Base-by-base conservation (phyloP, 2,329 filamentous ascomycete species). In the Paecilomyces variotii region DNA sequence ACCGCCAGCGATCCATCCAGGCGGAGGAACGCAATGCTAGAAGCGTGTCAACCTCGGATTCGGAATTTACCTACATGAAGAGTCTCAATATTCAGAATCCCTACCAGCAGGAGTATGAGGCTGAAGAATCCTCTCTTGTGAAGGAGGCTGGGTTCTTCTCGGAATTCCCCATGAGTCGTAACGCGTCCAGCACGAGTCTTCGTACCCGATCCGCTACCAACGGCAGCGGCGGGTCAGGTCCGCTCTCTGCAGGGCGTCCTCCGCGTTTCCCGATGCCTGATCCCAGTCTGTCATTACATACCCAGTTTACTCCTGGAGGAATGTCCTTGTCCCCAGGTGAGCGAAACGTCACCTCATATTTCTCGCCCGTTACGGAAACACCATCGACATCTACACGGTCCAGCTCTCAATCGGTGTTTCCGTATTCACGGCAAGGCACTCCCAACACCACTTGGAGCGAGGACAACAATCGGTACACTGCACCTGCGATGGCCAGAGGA, bases 21-120 rank as follows among this genome's bases (percentile, higher is more conserved):
- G 79, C 76, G 80, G 70, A 77, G 69, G 70, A 78, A 71, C 71
- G 75, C 60, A 72, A 61, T 81, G 84, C 67, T 72, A 80, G 61
- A 70, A 82, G 63, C 72, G 83, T 71, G 53, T 81, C 67, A 58
- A 84, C 82, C 4, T 86, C 83, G 24, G 79, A 82, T 62, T 86
- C 87, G 6, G 88, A 93, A 62, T 96, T 97, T 69, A 84, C 84
- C 1, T 97, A 90, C 81, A 88, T 93, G 77, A 83, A 84, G 63
- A 82, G 39, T 64, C 81, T 78, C 56, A 82, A 81, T 34, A 77
- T 95, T 51, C 86, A 90, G 65, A 97, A 97, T 65, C 93, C 92
- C 0, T 96, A 97, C 71, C 82, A 84, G 32, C 78, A 85, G 66
- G 78, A 82, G 60, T 82, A 85, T 59, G 78, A 82, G 55, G 74